These are phyloP conservation scores for Lachnellula arida DNA, from an alignment of 2,329 filamentous ascomycete genomes.

Conservation along the genomic window DNA sequence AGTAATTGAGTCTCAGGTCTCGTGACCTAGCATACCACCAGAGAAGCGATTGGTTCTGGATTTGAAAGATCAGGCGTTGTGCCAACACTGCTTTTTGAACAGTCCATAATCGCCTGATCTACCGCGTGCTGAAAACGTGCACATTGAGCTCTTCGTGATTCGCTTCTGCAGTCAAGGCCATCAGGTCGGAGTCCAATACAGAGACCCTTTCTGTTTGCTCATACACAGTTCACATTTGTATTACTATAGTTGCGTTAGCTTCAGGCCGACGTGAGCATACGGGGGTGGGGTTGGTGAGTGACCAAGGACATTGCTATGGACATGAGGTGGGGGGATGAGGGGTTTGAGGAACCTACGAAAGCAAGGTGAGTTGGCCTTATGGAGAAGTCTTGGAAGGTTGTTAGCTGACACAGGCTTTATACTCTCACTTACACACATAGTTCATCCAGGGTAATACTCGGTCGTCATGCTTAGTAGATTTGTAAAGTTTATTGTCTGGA, in stretches of 20 bases:
- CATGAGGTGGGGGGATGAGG: no score
- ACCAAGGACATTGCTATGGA: no score
- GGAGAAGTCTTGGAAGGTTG: not conserved
- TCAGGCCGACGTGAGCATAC: no score
- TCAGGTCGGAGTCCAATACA: slow-evolving; percentile 9
- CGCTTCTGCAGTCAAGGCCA: slow-evolving; percentile 5
- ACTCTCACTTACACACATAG: slow-evolving; percentile 6
- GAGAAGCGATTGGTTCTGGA: not conserved
- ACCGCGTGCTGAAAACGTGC: slow-evolving; percentile 3
- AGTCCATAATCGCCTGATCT: slow-evolving; percentile 11
- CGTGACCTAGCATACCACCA: slow-evolving; percentile 3
- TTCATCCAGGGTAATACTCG: slow-evolving; percentile 13
- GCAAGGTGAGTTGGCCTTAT: not conserved
- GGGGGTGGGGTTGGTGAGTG: no score
- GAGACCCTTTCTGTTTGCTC: slow-evolving; percentile 5
- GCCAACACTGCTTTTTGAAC: slow-evolving; percentile 10
- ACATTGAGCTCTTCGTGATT: slow-evolving; percentile 12
- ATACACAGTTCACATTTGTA: slow-evolving; percentile 11
- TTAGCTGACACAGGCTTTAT: not conserved
- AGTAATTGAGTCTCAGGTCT: slow-evolving; percentile 4
- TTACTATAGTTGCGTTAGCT: not conserved
- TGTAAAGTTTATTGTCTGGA: slow-evolving; percentile 2
- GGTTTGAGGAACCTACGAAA: not conserved
- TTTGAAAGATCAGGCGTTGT: slow-evolving; percentile 7
- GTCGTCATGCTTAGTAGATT: slow-evolving; percentile 4